Conservation (phyloP, 768 basidiomycete species). For the Naganishia vishniacii region DNA sequence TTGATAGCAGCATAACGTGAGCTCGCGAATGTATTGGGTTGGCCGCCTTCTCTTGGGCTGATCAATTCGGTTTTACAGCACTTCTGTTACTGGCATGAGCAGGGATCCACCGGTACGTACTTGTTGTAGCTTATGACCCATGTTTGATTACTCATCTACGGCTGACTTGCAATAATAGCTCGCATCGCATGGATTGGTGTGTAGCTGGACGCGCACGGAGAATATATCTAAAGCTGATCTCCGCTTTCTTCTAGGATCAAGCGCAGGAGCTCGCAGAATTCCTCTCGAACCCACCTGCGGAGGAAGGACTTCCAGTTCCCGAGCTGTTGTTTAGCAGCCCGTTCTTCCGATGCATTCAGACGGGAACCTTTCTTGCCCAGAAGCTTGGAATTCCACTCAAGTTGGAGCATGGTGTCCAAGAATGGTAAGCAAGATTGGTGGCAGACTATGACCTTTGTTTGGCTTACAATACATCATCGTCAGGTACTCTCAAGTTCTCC, state of each 20-base stretch:
- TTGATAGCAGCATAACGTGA: slow-evolving; percentile 42
- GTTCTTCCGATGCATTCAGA: slow-evolving; percentile 49
- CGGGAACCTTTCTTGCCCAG: slow-evolving; percentile 34
- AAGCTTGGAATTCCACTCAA: slow-evolving; percentile 29
- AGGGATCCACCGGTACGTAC: slow-evolving; percentile 47
- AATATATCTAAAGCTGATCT: not conserved
- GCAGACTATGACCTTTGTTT: not conserved
- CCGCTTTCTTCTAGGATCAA: slow-evolving; percentile 28
- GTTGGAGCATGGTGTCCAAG: slow-evolving; percentile 46
- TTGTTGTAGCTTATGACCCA: not conserved
- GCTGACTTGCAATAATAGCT: slow-evolving; percentile 30
- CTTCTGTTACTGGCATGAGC: slow-evolving; percentile 32
- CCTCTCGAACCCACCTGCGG: slow-evolving; percentile 32
- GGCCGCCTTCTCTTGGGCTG: no score
- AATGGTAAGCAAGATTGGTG: slow-evolving; percentile 40
- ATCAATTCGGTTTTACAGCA: slow-evolving; percentile 26
- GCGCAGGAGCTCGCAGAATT: slow-evolving; percentile 35
- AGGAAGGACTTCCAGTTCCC: slow-evolving; percentile 35
- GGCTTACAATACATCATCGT: not conserved
- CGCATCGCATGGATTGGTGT: slow-evolving; percentile 36
- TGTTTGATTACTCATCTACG: not conserved
- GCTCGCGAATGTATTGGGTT: no score
- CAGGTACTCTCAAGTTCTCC: slow-evolving; percentile 46
- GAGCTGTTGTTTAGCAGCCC: slow-evolving; percentile 44
- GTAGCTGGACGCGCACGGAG: not conserved